Conservation (phyloP, 345 rosid genomes). For the Acer negundo region DNA sequence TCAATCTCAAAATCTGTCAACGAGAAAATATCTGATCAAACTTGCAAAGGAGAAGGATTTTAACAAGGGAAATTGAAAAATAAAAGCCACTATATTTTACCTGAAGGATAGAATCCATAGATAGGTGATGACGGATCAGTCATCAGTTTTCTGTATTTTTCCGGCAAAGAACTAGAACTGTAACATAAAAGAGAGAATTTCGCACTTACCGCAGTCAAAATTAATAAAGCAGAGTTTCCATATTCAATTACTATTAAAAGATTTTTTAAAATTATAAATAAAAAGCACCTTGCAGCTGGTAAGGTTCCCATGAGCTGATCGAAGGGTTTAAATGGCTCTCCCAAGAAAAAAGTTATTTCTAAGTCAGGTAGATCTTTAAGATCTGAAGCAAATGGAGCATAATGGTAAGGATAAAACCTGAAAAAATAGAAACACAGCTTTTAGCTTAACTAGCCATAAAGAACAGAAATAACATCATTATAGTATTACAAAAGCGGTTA, state of each 20-base stretch:
- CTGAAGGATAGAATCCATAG: slow-evolving; percentile 73
- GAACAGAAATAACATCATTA: not conserved
- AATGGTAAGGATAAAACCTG: slow-evolving; percentile 99
- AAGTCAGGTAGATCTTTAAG: slow-evolving; percentile 70
- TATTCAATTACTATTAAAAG: not conserved
- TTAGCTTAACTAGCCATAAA: not conserved
- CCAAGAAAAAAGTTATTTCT: slow-evolving; percentile 86
- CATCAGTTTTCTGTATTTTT: slow-evolving; percentile 78
- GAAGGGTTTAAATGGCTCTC: slow-evolving; percentile 96
- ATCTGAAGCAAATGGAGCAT: slow-evolving; percentile 99
- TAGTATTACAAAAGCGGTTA: not conserved
- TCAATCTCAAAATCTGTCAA: slow-evolving; percentile 89
- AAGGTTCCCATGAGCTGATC: slow-evolving; percentile 99
- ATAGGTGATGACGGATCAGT: slow-evolving; percentile 82
- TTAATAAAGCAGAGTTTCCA: slow-evolving; percentile 6
- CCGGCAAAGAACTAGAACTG: slow-evolving; percentile 92
- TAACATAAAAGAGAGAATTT: slow-evolving; percentile 27
- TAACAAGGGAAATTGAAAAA: slow-evolving; percentile 11
- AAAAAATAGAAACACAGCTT: slow-evolving; percentile 24
- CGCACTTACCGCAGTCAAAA: slow-evolving; percentile 19
- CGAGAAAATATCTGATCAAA: slow-evolving; percentile 16
- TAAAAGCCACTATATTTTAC: slow-evolving; percentile 35
- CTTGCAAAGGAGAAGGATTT: not conserved
- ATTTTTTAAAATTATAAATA: not conserved
- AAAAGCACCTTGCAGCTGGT: slow-evolving; percentile 85